Base-by-base conservation (phyloP, 768 basidiomycete species). In the Boletales sp. region DNA sequence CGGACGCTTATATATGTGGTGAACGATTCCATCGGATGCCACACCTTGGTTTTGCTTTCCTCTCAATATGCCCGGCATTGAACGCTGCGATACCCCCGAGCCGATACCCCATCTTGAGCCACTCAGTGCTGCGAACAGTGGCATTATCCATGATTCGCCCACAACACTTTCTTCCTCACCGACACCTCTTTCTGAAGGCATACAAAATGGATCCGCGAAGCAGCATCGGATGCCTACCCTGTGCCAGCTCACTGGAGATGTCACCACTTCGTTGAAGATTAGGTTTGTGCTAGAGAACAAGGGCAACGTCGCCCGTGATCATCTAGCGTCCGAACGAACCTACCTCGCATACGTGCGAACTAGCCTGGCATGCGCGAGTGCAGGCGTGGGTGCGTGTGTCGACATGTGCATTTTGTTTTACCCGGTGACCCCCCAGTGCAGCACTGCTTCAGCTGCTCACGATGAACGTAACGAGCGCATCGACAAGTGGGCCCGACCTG, bases 341-440 rank as follows among this genome's bases (percentile, higher is more conserved):
- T 84, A 81, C 57, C 66, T 85, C 35, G 81, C 83, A 11, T 85
- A 84, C 54, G 69, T 82, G 44, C 73, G 83, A n/a, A 85, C 83
- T 3, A 83, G 82, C 57, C 69, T 85, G 41, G 76, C 80, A 1
- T 71, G 83, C 34, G 78, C 81, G 4, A 75, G 80, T 3, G 70
- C 80, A 4, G 83, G 82, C 31, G 81, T 85, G 30, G 82, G 81
- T 82, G 48, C 55, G 79, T 72, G 21, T 31, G 40, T 36, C 19
- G 21, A 27, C 10, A 2, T 12, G 11, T 14, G 2, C 11, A 17
- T 24, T 24, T 19, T 1, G 19, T 17, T 17, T 27, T 27, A 18
- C 17, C 7, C 7, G 24, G 24, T 36, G 27, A 42, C 21, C 15
- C 15, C 13, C 47, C 14, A 27, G 7, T 51, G 2, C n/a, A 54